A percentile compares a stretch with the other conserved stretches of the same genome.
Evolutionary conservation across 2,329 filamentous ascomycete genomes (phyloP).

Genomic region (Alternaria brassicicola): DNA sequence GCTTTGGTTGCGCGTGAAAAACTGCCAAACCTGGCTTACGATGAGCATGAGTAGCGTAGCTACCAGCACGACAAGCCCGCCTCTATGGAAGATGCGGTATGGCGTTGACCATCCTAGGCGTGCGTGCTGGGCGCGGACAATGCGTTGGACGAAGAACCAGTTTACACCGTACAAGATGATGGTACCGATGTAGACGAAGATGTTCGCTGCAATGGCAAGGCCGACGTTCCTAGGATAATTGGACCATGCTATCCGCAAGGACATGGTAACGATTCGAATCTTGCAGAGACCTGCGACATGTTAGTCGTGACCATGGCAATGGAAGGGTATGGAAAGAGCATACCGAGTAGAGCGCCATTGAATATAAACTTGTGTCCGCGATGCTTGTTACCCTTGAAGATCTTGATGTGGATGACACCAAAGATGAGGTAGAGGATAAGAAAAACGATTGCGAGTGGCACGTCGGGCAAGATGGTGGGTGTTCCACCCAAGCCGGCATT

Average conservation of each 20-base stretch:
- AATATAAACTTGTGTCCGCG: slow-evolving; percentile 54
- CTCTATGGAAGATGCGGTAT: slow-evolving; percentile 56
- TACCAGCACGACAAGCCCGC: slow-evolving; percentile 61
- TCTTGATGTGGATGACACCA: slow-evolving; percentile 50
- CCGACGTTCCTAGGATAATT: slow-evolving; percentile 49
- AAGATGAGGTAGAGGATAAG: slow-evolving; percentile 50
- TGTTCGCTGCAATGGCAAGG: slow-evolving; percentile 64
- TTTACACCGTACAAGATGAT: slow-evolving; percentile 81
- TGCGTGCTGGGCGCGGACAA: slow-evolving; percentile 76
- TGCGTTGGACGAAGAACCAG: slow-evolving; percentile 76
- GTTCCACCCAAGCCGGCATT: slow-evolving; percentile 37
- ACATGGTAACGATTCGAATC: slow-evolving; percentile 52
- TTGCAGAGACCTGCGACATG: slow-evolving; percentile 51
- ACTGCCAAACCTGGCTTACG: slow-evolving; percentile 65
- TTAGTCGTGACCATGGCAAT: slow-evolving; percentile 12
- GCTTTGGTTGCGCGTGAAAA: slow-evolving; percentile 67
- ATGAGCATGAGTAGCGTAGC: slow-evolving; percentile 70
- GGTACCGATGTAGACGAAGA: slow-evolving; percentile 76
- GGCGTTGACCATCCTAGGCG: slow-evolving; percentile 69
- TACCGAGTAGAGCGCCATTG: slow-evolving; percentile 51
- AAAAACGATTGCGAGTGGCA: slow-evolving; percentile 51
- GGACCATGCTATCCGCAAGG: slow-evolving; percentile 49
- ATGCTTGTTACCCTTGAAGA: slow-evolving; percentile 49
- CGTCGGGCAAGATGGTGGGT: slow-evolving; percentile 45
- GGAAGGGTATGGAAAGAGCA: background rate